phyloP scores from a whole-genome alignment of 805 yeast genomes.

The Pichia membranifaciens region DNA sequence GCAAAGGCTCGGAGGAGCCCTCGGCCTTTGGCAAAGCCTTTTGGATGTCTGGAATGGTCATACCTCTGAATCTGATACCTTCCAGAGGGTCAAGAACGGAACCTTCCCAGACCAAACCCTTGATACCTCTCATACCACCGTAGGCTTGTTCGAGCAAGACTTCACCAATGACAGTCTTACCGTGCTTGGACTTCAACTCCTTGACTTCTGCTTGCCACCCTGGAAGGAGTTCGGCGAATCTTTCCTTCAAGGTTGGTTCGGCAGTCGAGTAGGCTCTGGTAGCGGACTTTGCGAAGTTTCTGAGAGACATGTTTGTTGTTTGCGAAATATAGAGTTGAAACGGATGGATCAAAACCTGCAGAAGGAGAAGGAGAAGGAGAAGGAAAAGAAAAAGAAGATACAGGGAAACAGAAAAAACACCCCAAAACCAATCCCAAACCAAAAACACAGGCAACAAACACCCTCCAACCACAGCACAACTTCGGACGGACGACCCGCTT shows the following conservation, averaged over 20 bases:
- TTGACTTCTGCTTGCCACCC: conserved; percentile 88
- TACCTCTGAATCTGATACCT: conserved; percentile 83
- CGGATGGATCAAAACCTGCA: not conserved
- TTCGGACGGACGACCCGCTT: too few relatives aligned
- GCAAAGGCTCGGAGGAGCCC: conserved; percentile 58
- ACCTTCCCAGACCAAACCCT: conserved; percentile 85
- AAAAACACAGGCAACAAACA: too few relatives aligned
- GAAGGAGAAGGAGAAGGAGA: not conserved
- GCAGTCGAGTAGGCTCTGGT: conserved; percentile 35
- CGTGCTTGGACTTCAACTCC: conserved; percentile 85
- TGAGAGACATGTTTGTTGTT: conserved; percentile 18
- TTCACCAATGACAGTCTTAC: conserved; percentile 74
- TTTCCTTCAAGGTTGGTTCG: conserved; percentile 74
- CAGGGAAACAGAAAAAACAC: not conserved
- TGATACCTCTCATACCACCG: conserved; percentile 90
- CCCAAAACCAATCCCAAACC: too few relatives aligned
- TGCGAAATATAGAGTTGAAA: not conserved
- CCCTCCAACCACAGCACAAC: too few relatives aligned
- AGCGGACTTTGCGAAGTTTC: conserved; percentile 28
- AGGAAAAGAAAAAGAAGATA: not conserved
- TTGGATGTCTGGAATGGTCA: conserved; percentile 75
- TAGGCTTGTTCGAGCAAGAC: conserved; percentile 73
- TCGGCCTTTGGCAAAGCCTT: conserved; percentile 69
- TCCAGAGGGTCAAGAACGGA: conserved; percentile 79
- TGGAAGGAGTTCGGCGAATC: conserved; percentile 89